These are phyloP conservation scores for Trifolium pratense DNA, from an alignment of 306 rosid species.

Conservation along the genomic window DNA sequence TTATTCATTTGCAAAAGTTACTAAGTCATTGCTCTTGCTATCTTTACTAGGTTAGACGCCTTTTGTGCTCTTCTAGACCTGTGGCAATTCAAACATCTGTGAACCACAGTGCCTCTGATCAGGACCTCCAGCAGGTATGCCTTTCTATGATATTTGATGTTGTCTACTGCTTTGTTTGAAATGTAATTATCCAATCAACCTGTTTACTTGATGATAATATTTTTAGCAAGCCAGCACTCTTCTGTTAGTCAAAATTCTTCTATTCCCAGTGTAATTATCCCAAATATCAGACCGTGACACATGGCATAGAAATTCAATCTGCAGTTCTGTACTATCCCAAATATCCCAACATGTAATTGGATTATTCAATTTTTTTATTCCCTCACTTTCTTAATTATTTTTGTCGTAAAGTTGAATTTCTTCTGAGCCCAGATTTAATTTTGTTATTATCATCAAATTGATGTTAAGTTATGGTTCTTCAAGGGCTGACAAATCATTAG, in stretches of 20 bases:
- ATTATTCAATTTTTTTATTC: conserved; percentile 11
- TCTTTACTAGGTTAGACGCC: conserved; percentile 81
- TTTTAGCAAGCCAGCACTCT: conserved; percentile 4
- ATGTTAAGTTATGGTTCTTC: conserved; percentile 9
- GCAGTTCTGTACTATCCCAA: conserved; percentile 9
- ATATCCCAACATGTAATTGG: conserved; percentile 8
- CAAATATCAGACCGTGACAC: conserved; percentile 7
- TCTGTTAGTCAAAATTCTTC: conserved; percentile 17
- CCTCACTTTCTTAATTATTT: conserved; percentile 2
- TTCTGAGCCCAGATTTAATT: background rate
- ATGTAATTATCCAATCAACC: conserved; percentile 35
- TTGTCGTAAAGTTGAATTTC: background rate
- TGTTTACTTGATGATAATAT: conserved; percentile 25
- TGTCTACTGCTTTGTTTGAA: conserved; percentile 15
- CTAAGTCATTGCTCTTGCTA: conserved; percentile 38
- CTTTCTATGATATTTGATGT: conserved; percentile 35
- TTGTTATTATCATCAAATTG: background rate
- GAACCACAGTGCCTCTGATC: conserved; percentile 90
- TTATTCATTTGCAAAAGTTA: too few relatives aligned
- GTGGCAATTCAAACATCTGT: conserved; percentile 92
- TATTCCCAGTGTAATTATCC: conserved; percentile 16
- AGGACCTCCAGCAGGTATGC: conserved; percentile 94
- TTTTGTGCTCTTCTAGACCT: conserved; percentile 93
- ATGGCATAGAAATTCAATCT: conserved; percentile 15
- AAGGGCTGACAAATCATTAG: background rate